Conservation (phyloP, 2,329 filamentous ascomycete species). For the Xylaria sp. region DNA sequence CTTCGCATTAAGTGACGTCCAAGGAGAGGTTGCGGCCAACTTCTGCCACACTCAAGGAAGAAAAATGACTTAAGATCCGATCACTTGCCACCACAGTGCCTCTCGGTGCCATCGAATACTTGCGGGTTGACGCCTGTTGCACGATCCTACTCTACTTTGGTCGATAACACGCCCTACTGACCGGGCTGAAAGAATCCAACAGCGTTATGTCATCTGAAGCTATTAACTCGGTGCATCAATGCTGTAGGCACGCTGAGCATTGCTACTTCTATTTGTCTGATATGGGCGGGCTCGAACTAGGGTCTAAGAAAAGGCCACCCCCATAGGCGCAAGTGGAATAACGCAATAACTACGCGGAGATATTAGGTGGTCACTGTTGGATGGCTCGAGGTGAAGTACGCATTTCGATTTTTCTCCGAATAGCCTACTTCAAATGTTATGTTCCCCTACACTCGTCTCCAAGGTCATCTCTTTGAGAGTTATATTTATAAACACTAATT, state of each 20-base stretch:
- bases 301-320: neutral
- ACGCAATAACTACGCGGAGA: neutral
- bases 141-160: neutral
- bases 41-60: neutral
- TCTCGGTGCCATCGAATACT: neutral
- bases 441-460: neutral
- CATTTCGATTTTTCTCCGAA: neutral
- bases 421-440: neutral
- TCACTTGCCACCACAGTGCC: neutral
- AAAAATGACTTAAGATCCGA: neutral
- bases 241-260: constrained; percentile 13
- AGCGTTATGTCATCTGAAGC: constrained; percentile 1
- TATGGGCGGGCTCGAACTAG: neutral
- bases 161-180: neutral
- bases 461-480: neutral
- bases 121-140: constrained; percentile 13
- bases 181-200: neutral
- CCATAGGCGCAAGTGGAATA: neutral
- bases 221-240: constrained; percentile 13
- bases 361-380: neutral
- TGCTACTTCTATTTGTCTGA: constrained; percentile 15
- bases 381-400: constrained; percentile 3
- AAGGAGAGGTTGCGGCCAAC: constrained; percentile 2
- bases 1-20: constrained; percentile 15
- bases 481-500: neutral